Evolutionary conservation across 2,329 filamentous ascomycete genomes (phyloP).

Genomic region (Alternaria arborescens): DNA sequence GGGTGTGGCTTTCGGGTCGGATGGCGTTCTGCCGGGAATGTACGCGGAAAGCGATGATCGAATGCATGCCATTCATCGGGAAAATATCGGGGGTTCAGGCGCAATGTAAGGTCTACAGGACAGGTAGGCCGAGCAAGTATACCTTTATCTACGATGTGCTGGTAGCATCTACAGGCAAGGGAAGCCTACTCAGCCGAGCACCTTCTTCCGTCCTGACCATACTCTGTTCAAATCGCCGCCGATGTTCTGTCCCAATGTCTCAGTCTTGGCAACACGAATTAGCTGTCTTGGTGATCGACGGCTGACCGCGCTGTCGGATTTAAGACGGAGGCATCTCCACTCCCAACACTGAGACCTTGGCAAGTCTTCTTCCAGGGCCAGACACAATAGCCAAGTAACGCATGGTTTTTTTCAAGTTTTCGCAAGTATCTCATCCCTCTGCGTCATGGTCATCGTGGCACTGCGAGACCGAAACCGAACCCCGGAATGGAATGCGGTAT

Average conservation of each 20-base stretch:
- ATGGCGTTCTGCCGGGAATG: not conserved
- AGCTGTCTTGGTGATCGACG: not conserved
- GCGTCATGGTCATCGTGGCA: not conserved
- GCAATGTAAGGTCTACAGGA: not conserved
- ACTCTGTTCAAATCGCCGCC: not conserved
- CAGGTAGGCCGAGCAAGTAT: not conserved
- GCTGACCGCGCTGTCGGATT: not conserved
- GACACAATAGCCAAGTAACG: not conserved
- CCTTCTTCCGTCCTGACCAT: not conserved
- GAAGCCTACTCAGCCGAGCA: not conserved
- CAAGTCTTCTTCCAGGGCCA: not conserved
- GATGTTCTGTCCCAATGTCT: not conserved
- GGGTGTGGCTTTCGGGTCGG: not conserved
- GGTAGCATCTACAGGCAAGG: not conserved
- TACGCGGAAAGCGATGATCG: not conserved
- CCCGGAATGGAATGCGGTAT: not conserved
- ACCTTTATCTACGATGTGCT: not conserved
- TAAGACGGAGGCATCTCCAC: not conserved
- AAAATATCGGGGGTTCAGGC: not conserved
- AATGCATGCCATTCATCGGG: not conserved
- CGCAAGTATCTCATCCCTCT: too few species aligned
- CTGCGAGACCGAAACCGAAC: not conserved
- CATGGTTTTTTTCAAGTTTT: not conserved
- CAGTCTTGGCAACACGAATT: not conserved
- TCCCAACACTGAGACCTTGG: not conserved